Conservation (phyloP, 495 filamentous ascomycete species). For the Aspergillus avenaceus region DNA sequence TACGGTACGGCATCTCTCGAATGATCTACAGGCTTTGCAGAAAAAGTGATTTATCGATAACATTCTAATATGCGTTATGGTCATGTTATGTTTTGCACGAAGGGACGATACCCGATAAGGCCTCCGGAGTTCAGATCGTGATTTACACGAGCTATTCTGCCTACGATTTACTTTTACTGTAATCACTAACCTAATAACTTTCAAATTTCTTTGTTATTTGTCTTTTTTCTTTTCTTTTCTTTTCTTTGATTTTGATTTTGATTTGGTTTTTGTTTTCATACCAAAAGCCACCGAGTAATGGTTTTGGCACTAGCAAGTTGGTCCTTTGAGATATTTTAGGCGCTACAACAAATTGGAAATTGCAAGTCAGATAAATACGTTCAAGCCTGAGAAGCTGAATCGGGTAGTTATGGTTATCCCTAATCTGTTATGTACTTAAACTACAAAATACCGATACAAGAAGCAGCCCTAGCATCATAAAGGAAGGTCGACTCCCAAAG, state of each 20-base stretch:
- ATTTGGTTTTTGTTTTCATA: too few relatives aligned
- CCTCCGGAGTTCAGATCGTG: background rate
- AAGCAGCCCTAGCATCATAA: background rate
- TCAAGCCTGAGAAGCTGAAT: background rate
- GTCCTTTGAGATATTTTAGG: too few relatives aligned
- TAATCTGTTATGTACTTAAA: background rate
- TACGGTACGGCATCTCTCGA: slow-evolving; percentile 16
- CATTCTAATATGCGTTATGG: background rate
- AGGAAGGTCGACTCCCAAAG: background rate
- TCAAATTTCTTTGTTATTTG: too few relatives aligned
- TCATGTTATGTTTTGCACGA: background rate
- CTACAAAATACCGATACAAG: background rate
- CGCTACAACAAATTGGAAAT: too few relatives aligned
- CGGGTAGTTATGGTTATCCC: background rate
- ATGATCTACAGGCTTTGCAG: slow-evolving; percentile 17
- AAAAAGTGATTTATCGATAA: too few relatives aligned
- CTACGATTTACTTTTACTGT: too few relatives aligned
- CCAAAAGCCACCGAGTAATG: too few relatives aligned
- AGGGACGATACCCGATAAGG: background rate
- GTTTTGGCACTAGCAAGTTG: too few relatives aligned
- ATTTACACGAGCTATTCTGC: background rate
- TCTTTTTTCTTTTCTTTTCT: too few relatives aligned
- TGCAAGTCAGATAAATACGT: too few relatives aligned
- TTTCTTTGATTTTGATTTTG: too few relatives aligned
- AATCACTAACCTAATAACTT: too few relatives aligned